A percentile compares a stretch with the other conserved stretches of the same genome.
These are phyloP conservation scores for Boletus huronensis DNA, from an alignment of 768 basidiomycete genomes.

Conservation along the genomic window DNA sequence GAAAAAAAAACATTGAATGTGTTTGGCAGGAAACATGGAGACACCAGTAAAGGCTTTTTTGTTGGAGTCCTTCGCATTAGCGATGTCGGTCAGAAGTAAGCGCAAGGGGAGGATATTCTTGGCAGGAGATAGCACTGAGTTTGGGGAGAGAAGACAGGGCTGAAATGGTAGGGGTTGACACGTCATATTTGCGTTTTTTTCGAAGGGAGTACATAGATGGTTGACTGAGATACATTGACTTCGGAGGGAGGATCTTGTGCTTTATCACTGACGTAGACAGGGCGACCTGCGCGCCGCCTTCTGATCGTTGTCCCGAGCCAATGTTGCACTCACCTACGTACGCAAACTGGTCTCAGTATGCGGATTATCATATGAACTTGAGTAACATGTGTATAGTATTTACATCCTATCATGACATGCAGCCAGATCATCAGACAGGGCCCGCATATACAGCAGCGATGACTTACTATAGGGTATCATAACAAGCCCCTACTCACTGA, in stretches of 20 bases:
- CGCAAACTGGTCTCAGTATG: no score
- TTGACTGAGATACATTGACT: neutral
- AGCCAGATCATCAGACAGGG: neutral
- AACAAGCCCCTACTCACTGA: neutral
- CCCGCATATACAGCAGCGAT: neutral
- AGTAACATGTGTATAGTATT: neutral
- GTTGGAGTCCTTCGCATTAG: slow-evolving; percentile 18
- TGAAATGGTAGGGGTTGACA: neutral
- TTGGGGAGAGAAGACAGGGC: slow-evolving; percentile 10
- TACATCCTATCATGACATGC: neutral
- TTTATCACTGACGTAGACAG: neutral
- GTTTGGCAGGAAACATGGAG: slow-evolving; percentile 13
- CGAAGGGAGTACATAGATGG: neutral
- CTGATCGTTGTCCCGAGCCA: neutral
- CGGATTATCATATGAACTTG: neutral
- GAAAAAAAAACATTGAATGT: neutral
- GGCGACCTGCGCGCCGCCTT: neutral
- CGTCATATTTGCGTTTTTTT: neutral
- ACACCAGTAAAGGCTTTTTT: slow-evolving; percentile 21
- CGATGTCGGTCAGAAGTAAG: slow-evolving; percentile 23
- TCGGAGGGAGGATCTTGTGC: no score
- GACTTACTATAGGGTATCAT: slow-evolving; percentile 1
- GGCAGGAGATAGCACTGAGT: slow-evolving; percentile 11
- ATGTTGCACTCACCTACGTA: neutral
- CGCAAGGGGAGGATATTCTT: slow-evolving; percentile 24